Base-by-base conservation (phyloP, 2,329 filamentous ascomycete species). In the Fusarium secorum region DNA sequence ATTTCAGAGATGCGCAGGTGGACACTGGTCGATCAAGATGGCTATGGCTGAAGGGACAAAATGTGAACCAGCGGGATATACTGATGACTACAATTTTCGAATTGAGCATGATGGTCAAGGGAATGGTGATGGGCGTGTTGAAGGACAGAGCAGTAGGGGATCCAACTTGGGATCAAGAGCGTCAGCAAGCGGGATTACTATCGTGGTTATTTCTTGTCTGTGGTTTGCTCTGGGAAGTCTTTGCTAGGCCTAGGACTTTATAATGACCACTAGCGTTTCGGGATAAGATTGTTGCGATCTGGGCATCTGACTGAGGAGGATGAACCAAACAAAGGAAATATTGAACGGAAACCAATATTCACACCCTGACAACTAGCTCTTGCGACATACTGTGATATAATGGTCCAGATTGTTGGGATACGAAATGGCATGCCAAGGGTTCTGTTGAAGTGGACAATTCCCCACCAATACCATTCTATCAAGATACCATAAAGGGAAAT, bases 1-100 rank as follows among this genome's bases (percentile, higher is more conserved):
- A 36, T 88, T 83, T 78, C 86, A 88, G 76, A 82, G 85, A 32
- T 88, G 86, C 72, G 84, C 83, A 5, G 76, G 79, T 14, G 85
- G 85, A 4, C 74, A 63, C 15, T 88, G 85, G 86, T 85, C 81
- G 66, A 76, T 66, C 2, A 79, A 81, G n/a, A 79, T 86, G 76
- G 45, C 41, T 64, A 80, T 82, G 81, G 63, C 85, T 0, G 75
- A 76, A 9, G 85, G 85, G 9, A 87, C 85, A 4, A 74, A 74
- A n/a, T 87, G 85, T 68, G 70, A 71, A 20, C 85, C 85, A 0
- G 71, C 74, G 3, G 85, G 85, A 4, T 75, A 83, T 49, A 82
- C 80, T 5, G 76, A 81, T 41, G 80, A 72, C 26, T 73, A 57
- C 32, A 46, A 84, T 44, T 79, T 85, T 60, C 70, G 77, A 20